These are phyloP conservation scores for Orobanche coerulescens DNA, from an alignment of 257 asterid species.

Conservation along the genomic window DNA sequence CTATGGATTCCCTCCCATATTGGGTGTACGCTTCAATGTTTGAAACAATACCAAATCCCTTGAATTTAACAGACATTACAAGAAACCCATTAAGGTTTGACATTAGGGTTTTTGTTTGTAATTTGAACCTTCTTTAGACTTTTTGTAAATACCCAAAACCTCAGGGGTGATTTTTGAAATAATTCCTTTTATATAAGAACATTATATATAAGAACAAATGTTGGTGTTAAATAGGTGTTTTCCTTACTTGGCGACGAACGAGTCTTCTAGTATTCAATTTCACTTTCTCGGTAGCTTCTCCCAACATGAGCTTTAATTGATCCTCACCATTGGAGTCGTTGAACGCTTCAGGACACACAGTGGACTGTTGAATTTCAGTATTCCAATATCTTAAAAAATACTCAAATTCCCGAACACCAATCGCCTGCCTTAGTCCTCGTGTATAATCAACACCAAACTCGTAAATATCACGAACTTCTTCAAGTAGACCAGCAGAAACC, in stretches of 20 bases:
- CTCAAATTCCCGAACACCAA: conserved; percentile 86
- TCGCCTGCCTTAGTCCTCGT: conserved; percentile 81
- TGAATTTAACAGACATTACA: too few relatives aligned
- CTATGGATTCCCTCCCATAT: too few relatives aligned
- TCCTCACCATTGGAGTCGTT: conserved; percentile 32
- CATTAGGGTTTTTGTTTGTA: too few relatives aligned
- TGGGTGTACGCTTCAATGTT: too few relatives aligned
- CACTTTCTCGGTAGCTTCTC: conserved; percentile 58
- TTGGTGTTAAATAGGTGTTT: background rate
- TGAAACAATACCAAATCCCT: too few relatives aligned
- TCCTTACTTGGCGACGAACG: conserved; percentile 80
- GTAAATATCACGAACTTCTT: conserved; percentile 65
- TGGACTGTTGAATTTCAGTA: conserved; percentile 21
- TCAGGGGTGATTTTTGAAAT: background rate
- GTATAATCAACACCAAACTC: conserved; percentile 63
- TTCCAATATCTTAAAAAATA: conserved; percentile 41
- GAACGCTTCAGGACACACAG: conserved; percentile 22
- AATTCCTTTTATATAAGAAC: background rate
- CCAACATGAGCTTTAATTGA: conserved; percentile 30
- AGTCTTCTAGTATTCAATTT: conserved; percentile 82
- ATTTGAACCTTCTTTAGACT: too few relatives aligned
- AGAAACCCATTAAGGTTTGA: too few relatives aligned
- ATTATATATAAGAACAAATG: background rate
- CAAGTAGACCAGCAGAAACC: conserved; percentile 67
- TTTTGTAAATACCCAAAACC: background rate